Conservation (phyloP, 768 basidiomycete genomes). For the Lactarius hatsudake region DNA sequence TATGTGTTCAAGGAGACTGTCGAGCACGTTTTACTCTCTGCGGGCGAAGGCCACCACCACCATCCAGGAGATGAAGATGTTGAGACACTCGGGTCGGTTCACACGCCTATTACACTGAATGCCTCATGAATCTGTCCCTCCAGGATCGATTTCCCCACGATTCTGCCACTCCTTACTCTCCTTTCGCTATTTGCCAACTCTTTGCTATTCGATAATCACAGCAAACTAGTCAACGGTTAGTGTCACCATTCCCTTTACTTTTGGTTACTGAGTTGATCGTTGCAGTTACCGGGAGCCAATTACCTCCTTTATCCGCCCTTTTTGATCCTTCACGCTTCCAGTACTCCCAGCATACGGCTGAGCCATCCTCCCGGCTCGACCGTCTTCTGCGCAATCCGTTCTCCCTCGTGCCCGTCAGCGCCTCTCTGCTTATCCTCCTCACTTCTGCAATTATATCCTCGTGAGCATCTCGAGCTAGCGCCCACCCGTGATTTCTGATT, state of each 20-base stretch:
- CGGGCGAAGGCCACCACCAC: slow-evolving; percentile 65
- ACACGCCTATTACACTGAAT: neutral
- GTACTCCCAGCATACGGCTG: slow-evolving; percentile 30
- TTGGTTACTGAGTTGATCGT: neutral
- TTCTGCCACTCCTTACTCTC: slow-evolving; percentile 54
- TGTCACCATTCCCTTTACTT: slow-evolving; percentile 18
- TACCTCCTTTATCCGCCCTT: slow-evolving; percentile 52
- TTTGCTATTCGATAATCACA: slow-evolving; percentile 58
- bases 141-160: slow-evolving; percentile 66
- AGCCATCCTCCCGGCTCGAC: slow-evolving; percentile 24
- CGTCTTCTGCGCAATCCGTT: slow-evolving; percentile 67
- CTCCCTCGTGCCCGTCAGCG: slow-evolving; percentile 58
- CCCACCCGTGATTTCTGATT: neutral
- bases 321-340: slow-evolving; percentile 45
- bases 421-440: slow-evolving; percentile 52
- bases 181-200: slow-evolving; percentile 57
- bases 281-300: slow-evolving; percentile 59
- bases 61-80: slow-evolving; percentile 57
- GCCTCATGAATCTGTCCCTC: slow-evolving; percentile 1
- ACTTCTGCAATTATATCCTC: slow-evolving; percentile 53
- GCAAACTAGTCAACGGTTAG: slow-evolving; percentile 62
- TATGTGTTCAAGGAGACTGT: slow-evolving; percentile 98
- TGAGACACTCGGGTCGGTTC: slow-evolving; percentile 41
- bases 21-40: slow-evolving; percentile 82
- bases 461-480: slow-evolving; percentile 40